Conservation (phyloP, 176 grass and related monocot species). For the Paspalum vaginatum region DNA sequence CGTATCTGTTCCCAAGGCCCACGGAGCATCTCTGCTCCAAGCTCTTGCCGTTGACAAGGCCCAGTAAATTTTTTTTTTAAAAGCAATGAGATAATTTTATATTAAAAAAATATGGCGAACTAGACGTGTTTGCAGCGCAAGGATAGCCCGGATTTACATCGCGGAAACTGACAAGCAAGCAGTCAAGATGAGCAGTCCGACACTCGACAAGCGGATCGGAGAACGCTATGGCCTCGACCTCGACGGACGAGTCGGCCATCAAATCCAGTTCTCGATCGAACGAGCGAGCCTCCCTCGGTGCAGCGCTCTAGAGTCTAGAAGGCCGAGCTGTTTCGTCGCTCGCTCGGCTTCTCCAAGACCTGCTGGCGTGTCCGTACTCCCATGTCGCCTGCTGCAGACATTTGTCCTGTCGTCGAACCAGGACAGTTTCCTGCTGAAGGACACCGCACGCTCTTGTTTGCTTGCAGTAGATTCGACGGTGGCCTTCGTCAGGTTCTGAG, state of each 20-base stretch:
- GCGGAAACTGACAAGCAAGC: not conserved
- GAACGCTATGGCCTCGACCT: not conserved
- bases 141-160: too few relatives aligned
- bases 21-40: too few relatives aligned
- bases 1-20: too few relatives aligned
- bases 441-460: not conserved
- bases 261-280: not conserved
- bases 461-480: not conserved
- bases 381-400: not conserved
- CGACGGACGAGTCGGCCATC: not conserved
- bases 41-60: too few relatives aligned
- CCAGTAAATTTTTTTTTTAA: too few relatives aligned
- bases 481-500: not conserved
- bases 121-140: not conserved
- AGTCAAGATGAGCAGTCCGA: not conserved
- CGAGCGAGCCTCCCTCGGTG: not conserved
- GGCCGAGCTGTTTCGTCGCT: not conserved
- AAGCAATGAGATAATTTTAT: too few relatives aligned
- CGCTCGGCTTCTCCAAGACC: not conserved
- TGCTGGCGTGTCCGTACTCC: not conserved
- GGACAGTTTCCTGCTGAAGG: not conserved
- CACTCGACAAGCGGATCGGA: not conserved
- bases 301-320: constrained; percentile 9
- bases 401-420: not conserved
- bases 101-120: too few relatives aligned